Evolutionary conservation across 805 yeast genomes (phyloP), one percentile per base, ranked within the genome.

Genomic region (Candida michaelii): DNA sequence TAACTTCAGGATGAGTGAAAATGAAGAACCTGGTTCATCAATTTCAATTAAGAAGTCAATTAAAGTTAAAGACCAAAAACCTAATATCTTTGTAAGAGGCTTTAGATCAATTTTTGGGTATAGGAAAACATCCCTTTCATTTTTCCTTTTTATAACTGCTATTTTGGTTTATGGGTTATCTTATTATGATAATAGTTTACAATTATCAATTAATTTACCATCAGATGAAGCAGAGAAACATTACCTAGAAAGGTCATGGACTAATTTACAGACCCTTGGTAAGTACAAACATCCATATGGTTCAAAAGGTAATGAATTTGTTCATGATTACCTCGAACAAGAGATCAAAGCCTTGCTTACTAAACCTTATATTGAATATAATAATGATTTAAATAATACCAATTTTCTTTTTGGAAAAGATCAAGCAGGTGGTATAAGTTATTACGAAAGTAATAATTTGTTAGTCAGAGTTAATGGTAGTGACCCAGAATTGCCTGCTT

Each of bases 381-480:
- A 66, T 48, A 63, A 70, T 51, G 72, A 71, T 48, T 68, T 62
- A 54, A 69, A 72, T 40, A 55, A 60, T 40, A 63, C 69, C 27
- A 67, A 74, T 37, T 65, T 75, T 35, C 71, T 82, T 50, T 67
- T 79, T 39, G 82, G 77, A 45, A 61, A 67, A 6, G 79, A 74
- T 44, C 74, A 71, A 15, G 76, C 75, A 57, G 67, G 74, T 44
- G 54, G 65, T 5, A 73, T 85, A 10, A 67, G 80, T n/a, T 89
- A 85, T 63, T 90, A 78, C 56, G 96, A 90, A 60, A 80, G 91
- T 41, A 79, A 86, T 48, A 90, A 90, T 55, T 66, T 90, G n/a
- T 54, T 87, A 30, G 96, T 83, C 6, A 80, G 85, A 55, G 63
- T 90, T 29, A 73, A 80, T 53, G 97, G 97, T 18, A 57, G 69